phyloP scores from a whole-genome alignment of 306 rosid genomes.

The Cicer pinnatifidum region DNA sequence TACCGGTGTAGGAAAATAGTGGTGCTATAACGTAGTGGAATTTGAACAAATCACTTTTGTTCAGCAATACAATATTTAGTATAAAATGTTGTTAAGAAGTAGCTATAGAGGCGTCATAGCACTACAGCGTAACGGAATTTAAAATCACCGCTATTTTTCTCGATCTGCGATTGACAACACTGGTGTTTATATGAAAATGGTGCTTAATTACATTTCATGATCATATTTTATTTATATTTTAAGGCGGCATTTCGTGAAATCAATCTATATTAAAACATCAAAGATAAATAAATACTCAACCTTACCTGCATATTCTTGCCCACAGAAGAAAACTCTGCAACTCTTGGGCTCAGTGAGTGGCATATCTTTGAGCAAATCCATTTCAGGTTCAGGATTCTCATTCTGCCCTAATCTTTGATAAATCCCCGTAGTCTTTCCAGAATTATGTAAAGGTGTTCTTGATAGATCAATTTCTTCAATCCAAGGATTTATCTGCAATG shows the following conservation, averaged over 20 bases:
- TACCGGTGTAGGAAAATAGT: no score
- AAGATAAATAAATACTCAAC: slow-evolving; percentile 10
- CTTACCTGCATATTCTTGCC: slow-evolving; percentile 88
- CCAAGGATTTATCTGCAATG: slow-evolving; percentile 89
- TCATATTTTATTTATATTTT: slow-evolving; percentile 1
- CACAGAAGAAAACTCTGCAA: slow-evolving; percentile 91
- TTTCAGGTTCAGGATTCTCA: slow-evolving; percentile 80
- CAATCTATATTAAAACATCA: slow-evolving; percentile 10
- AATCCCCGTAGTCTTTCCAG: slow-evolving; percentile 68
- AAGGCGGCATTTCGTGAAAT: slow-evolving; percentile 8
- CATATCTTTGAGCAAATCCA: slow-evolving; percentile 82
- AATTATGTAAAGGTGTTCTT: slow-evolving; percentile 76
- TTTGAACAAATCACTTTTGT: no score
- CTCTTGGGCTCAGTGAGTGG: slow-evolving; percentile 84
- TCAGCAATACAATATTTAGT: no score
- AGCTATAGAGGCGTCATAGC: no score
- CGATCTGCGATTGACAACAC: no score
- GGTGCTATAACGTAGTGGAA: no score
- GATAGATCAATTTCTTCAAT: slow-evolving; percentile 87
- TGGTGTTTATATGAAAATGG: slow-evolving; percentile 18
- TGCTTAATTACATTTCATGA: slow-evolving; percentile 34
- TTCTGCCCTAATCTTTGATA: slow-evolving; percentile 85
- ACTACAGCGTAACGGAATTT: no score
- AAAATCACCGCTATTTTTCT: no score
- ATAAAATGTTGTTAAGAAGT: no score